Conservation (phyloP, 2,329 filamentous ascomycete species). For the Botrytis hyacinthi region DNA sequence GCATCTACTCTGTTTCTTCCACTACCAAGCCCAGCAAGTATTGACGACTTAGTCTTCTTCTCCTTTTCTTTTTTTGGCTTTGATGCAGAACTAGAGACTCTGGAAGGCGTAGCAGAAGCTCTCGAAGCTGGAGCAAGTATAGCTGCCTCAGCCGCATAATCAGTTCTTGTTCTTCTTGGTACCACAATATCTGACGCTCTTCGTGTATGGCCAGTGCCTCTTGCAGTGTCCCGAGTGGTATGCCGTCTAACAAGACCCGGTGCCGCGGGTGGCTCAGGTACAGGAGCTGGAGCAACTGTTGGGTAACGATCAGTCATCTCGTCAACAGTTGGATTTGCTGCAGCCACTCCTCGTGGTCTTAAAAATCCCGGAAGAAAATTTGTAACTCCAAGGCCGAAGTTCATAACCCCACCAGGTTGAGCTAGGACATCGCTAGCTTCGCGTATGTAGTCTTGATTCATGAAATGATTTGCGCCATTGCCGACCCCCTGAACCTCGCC, state of each 20-base stretch:
- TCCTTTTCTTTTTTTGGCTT: slow-evolving; percentile 2
- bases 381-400: slow-evolving; percentile 38
- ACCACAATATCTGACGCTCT: slow-evolving; percentile 31
- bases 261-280: slow-evolving; percentile 21
- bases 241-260: slow-evolving; percentile 32
- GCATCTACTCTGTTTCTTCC: slow-evolving; percentile 35
- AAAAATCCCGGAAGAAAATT: slow-evolving; percentile 37
- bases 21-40: slow-evolving; percentile 35
- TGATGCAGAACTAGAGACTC: not conserved
- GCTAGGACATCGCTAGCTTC: slow-evolving; percentile 40
- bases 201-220: slow-evolving; percentile 13
- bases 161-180: slow-evolving; percentile 31
- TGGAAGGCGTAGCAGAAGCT: slow-evolving; percentile 6
- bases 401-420: slow-evolving; percentile 31
- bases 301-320: slow-evolving; percentile 31
- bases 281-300: slow-evolving; percentile 11
- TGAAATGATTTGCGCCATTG: slow-evolving; percentile 55
- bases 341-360: slow-evolving; percentile 28
- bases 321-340: slow-evolving; percentile 17
- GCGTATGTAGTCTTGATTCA: slow-evolving; percentile 57
- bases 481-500: slow-evolving; percentile 47
- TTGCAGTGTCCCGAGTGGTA: slow-evolving; percentile 32
- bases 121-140: slow-evolving; percentile 30
- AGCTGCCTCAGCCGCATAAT: slow-evolving; percentile 33
- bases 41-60: slow-evolving; percentile 7